Evolutionary conservation across 805 yeast species (phyloP).

Genomic region (Scheffersomyces ergatensis): DNA sequence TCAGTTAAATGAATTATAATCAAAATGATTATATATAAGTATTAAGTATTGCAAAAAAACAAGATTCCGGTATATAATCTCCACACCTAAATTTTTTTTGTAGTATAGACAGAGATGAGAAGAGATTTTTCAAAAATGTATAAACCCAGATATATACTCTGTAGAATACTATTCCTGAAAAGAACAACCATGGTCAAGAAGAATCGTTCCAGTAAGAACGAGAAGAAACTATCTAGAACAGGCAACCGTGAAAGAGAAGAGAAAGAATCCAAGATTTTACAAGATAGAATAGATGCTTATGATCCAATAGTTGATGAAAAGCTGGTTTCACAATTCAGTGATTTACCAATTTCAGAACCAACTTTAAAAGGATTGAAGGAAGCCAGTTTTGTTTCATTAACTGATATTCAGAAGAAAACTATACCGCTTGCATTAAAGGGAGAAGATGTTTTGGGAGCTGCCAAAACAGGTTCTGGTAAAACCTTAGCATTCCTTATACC

Average conservation of each 20-base stretch:
- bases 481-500: constrained; percentile 87
- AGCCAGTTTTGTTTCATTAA: constrained; percentile 74
- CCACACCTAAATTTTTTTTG: too few relatives aligned
- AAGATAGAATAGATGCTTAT: constrained; percentile 50
- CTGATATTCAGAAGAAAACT: constrained; percentile 82
- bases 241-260: constrained; percentile 27
- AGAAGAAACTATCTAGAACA: constrained; percentile 7
- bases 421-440: constrained; percentile 78
- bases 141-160: too few relatives aligned
- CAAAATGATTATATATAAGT: too few relatives aligned
- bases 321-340: constrained; percentile 52
- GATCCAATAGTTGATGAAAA: constrained; percentile 39
- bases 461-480: constrained; percentile 89
- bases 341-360: constrained; percentile 68
- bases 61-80: background rate
- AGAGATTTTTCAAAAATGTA: constrained; percentile 1
- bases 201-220: background rate
- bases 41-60: too few relatives aligned
- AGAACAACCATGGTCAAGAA: background rate
- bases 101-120: background rate
- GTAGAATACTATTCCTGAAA: too few relatives aligned
- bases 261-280: constrained; percentile 41
- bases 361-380: constrained; percentile 73
- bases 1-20: too few relatives aligned
- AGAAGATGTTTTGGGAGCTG: constrained; percentile 80